Base-by-base conservation (phyloP, 2,329 filamentous ascomycete genomes). In the Metarhizium sp. region DNA sequence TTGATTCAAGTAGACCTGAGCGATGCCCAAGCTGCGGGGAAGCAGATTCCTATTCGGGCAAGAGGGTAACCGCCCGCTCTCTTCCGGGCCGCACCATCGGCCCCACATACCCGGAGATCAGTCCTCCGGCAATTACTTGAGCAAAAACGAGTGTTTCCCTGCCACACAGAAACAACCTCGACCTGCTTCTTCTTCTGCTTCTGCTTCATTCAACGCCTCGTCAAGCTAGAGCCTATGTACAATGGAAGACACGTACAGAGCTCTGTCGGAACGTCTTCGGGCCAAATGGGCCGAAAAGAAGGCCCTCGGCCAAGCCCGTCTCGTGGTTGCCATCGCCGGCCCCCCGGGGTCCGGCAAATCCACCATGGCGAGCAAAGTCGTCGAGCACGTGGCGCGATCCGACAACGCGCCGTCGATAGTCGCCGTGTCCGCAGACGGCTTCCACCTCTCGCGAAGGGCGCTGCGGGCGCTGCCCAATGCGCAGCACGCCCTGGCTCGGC, bases 231-330 rank as follows among this genome's bases (percentile, higher is more conserved):
- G 25, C 25, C 25, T 4, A 25, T n/a, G n/a, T n/a, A 25, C 25
- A 25, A 46, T 66, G 66, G 63, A 67, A 30, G 48, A 59, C 36
- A 63, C 60, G 18, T 67, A 66, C 55, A 55, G 57, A 38, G 54
- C 54, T 18, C 55, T 67, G 11, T 58, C 59, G 13, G 53, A 62
- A n/a, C 61, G 61, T 18, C 55, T 63, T 30, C 49, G 55, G 7
- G 45, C 32, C 18, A 58, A 61, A 57, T 67, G 64, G 63, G 53
- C 55, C 4, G 59, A 63, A 13, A 56, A 58, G 42, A 50, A 57
- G 20, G 43, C 53, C 6, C 47, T 54, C 46, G 57, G 57, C 45
- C 53, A 56, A 2, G 20, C 40, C 14, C 58, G 59, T 10, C 57
- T 64, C 16, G 51, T 64, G 42, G 54, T 64, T 29, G 62, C 61